Conservation (phyloP, 192 early-diverging fungal genomes). For the Entomortierella lignicola region DNA sequence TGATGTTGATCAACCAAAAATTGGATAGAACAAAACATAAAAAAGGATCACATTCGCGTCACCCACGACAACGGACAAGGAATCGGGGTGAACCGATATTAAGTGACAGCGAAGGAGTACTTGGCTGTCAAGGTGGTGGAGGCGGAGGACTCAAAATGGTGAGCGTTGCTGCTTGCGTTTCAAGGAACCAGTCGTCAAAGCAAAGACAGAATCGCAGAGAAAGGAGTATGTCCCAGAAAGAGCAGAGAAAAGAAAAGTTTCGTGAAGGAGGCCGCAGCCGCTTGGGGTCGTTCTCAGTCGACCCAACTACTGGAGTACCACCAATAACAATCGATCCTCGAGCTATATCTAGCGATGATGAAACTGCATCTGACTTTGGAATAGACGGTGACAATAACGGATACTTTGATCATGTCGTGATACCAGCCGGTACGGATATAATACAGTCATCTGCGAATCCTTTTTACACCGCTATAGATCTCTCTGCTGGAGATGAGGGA, state of each 20-base stretch:
- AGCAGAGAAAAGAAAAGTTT: slow-evolving; percentile 16
- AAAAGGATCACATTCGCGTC: slow-evolving; percentile 14
- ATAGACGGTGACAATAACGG: not conserved
- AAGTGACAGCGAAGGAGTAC: slow-evolving; percentile 17
- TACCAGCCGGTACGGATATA: too few species aligned
- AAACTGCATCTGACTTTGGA: not conserved
- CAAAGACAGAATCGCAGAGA: slow-evolving; percentile 16
- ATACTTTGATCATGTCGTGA: too few species aligned
- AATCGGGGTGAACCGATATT: slow-evolving; percentile 14
- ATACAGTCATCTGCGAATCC: too few species aligned
- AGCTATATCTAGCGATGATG: not conserved
- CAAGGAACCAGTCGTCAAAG: not conserved
- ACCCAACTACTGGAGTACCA: slow-evolving; percentile 6
- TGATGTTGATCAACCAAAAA: slow-evolving; percentile 2
- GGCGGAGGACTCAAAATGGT: slow-evolving; percentile 46
- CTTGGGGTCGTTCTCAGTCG: slow-evolving; percentile 21
- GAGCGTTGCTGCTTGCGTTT: slow-evolving; percentile 2
- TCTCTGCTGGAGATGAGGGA: too few species aligned
- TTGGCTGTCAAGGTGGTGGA: slow-evolving; percentile 37
- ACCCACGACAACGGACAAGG: slow-evolving; percentile 3
- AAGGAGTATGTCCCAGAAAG: slow-evolving; percentile 5
- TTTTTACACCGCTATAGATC: too few species aligned
- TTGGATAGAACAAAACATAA: not conserved
- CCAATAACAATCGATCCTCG: not conserved
- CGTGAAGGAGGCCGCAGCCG: slow-evolving; percentile 17